Evolutionary conservation across 2,329 filamentous ascomycete species (phyloP), one percentile per base, ranked within the genome.

Genomic region (Aspergillus quadrilineatus): DNA sequence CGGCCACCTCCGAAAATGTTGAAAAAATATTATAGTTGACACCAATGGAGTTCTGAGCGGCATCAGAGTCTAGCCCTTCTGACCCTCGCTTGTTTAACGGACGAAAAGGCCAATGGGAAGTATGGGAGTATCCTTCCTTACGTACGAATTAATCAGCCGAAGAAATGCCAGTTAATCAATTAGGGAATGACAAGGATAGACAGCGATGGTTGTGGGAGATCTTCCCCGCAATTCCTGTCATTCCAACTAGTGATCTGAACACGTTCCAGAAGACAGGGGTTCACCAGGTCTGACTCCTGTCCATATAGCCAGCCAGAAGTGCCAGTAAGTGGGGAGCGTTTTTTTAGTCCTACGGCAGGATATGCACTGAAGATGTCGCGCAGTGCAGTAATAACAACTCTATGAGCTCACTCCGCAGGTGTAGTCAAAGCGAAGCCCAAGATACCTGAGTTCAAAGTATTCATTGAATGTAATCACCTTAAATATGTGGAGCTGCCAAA

Each of bases 201-300:
- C 29, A 14, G 41, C 49, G 47, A 15, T 37, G 39, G 37, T 46
- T 32, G 32, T 51, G 42, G 59, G 57, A 55, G 57, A 59, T 57
- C 57, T 59, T 51, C 59, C 59, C 59, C 57, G 60, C 60, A 58
- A 56, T 48, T 58, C 56, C 53, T 47, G 34, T 43, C 53, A 51
- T 47, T 48, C 26, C 34, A 37, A 5, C 34, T 4, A 30, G 37
- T 29, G 53, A 30, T 56, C 26, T 41, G 42, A 37, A 37, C 43
- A 41, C 26, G 15, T 53, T 53, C 15, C 32, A 37, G 28, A 37
- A 34, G 30, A 39, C 30, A 50, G 36, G 48, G 37, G 7, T 28
- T 10, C 22, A 36, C 26, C 34, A 15, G 45, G 8, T 34, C 32
- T 7, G 32, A 34, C 10, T 34, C 32, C 32, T 34, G 7, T 34